Conservation (phyloP, 768 basidiomycete species). For the Tricholoma sp. region DNA sequence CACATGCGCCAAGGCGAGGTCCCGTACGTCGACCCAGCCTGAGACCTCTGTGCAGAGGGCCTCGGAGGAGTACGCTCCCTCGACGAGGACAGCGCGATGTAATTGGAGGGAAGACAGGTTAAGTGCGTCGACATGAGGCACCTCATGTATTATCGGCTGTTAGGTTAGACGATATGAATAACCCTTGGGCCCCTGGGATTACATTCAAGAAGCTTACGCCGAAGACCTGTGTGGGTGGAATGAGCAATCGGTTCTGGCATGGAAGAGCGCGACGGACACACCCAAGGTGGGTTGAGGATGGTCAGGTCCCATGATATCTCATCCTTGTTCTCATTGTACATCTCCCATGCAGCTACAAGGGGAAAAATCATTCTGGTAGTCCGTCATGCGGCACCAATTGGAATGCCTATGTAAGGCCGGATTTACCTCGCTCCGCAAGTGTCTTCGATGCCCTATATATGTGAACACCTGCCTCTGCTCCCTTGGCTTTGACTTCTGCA, state of each 20-base stretch:
- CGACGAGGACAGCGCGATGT: slow-evolving; percentile 23
- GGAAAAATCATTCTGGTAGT: neutral
- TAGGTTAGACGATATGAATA: neutral
- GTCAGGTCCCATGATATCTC: slow-evolving; percentile 47
- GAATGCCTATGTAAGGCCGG: too few relatives aligned
- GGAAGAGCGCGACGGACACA: slow-evolving; percentile 17
- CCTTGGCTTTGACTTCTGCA: slow-evolving; percentile 41
- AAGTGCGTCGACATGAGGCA: slow-evolving; percentile 26
- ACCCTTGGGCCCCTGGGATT: neutral
- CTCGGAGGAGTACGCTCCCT: slow-evolving; percentile 16
- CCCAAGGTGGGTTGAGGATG: slow-evolving; percentile 51
- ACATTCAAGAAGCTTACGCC: slow-evolving; percentile 17
- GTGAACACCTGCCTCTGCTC: slow-evolving; percentile 33
- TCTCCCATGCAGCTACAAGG: slow-evolving; percentile 36
- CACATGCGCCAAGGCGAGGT: slow-evolving; percentile 52
- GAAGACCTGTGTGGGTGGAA: slow-evolving; percentile 20
- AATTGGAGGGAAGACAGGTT: slow-evolving; percentile 32
- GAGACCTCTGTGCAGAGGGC: slow-evolving; percentile 17
- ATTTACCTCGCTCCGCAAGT: slow-evolving; percentile 54
- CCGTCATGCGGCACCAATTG: neutral
- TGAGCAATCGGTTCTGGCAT: neutral
- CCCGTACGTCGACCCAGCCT: slow-evolving; percentile 49
- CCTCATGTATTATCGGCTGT: slow-evolving; percentile 40
- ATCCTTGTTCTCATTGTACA: slow-evolving; percentile 37
- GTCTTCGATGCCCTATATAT: slow-evolving; percentile 65